Evolutionary conservation across 495 filamentous ascomycete species (phyloP).

Genomic region (Penicillium silybi): DNA sequence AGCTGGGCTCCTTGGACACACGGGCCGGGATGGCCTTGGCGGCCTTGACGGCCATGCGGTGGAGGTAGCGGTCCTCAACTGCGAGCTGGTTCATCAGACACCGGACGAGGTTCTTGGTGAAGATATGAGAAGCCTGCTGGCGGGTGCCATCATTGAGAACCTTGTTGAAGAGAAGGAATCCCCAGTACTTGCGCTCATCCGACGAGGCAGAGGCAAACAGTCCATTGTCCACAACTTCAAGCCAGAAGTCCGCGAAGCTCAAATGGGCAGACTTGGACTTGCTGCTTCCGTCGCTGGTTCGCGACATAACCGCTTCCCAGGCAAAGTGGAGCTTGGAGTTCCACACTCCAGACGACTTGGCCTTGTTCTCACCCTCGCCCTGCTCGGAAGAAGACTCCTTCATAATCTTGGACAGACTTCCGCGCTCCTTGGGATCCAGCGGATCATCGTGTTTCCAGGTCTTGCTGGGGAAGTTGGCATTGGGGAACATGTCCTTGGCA

Average conservation of each 20-base stretch:
- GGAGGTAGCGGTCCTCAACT: conserved; percentile 78
- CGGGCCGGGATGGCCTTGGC: conserved; percentile 62
- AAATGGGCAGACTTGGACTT: conserved; percentile 33
- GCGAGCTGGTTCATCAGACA: conserved; percentile 84
- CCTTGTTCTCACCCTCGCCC: conserved; percentile 40
- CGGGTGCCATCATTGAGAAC: conserved; percentile 52
- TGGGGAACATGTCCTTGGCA: conserved; percentile 58
- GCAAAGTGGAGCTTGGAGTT: conserved; percentile 80
- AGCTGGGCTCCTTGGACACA: conserved; percentile 59
- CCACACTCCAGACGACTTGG: conserved; percentile 67
- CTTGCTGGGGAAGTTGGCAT: conserved; percentile 58
- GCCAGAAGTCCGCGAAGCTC: conserved; percentile 78
- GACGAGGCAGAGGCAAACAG: conserved; percentile 78
- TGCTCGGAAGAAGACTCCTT: conserved; percentile 64
- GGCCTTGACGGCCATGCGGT: conserved; percentile 71
- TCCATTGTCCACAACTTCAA: conserved; percentile 78
- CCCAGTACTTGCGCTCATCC: conserved; percentile 83
- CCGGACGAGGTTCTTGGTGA: conserved; percentile 77
- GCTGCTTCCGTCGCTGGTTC: conserved; percentile 30
- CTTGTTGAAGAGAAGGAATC: conserved; percentile 79
- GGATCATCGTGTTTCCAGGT: conserved; percentile 73
- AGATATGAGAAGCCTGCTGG: conserved; percentile 52
- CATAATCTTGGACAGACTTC: conserved; percentile 65
- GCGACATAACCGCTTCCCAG: conserved; percentile 70
- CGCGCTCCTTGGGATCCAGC: conserved; percentile 58